These are phyloP conservation scores for Syzygium malaccense DNA, from an alignment of 441 rosid species.

Conservation along the genomic window DNA sequence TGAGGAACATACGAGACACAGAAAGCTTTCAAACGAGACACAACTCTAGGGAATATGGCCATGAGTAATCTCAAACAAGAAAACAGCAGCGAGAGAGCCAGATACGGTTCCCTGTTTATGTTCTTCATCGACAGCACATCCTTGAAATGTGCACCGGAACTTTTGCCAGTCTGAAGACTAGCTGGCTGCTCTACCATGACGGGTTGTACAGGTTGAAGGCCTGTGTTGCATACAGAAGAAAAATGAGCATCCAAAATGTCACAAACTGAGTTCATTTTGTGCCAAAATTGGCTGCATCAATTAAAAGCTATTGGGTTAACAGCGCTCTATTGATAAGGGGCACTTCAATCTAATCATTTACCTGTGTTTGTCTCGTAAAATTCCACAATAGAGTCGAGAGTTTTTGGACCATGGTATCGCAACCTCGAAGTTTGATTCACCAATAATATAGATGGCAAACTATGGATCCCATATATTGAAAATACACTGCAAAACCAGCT, in stretches of 20 bases:
- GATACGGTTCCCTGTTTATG: conserved; percentile 50
- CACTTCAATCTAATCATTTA: not conserved
- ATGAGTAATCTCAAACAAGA: conserved; percentile 39
- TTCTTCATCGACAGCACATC: conserved; percentile 24
- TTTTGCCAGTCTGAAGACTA: conserved; percentile 5
- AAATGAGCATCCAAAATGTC: not conserved
- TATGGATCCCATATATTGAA: conserved; percentile 6
- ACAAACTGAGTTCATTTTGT: not conserved
- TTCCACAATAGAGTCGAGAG: not conserved
- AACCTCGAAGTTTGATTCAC: conserved; percentile 3
- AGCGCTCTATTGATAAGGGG: not conserved
- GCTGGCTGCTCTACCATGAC: conserved; percentile 25
- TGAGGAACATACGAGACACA: conserved; percentile 49
- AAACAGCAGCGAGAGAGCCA: conserved; percentile 42
- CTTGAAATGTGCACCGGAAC: conserved; percentile 23
- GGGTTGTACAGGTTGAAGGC: conserved; percentile 47
- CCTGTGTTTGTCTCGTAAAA: conserved; percentile 10
- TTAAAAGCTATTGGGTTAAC: not conserved
- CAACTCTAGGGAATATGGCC: conserved; percentile 32
- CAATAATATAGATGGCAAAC: conserved; percentile 12
- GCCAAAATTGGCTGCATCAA: not conserved
- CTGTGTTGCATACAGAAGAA: conserved; percentile 18
- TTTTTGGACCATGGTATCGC: conserved; percentile 9
- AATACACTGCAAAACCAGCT: conserved; percentile 45
- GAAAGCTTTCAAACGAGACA: conserved; percentile 47